Evolutionary conservation across 345 rosid genomes (phyloP).

Genomic region (Ceriops tagal): DNA sequence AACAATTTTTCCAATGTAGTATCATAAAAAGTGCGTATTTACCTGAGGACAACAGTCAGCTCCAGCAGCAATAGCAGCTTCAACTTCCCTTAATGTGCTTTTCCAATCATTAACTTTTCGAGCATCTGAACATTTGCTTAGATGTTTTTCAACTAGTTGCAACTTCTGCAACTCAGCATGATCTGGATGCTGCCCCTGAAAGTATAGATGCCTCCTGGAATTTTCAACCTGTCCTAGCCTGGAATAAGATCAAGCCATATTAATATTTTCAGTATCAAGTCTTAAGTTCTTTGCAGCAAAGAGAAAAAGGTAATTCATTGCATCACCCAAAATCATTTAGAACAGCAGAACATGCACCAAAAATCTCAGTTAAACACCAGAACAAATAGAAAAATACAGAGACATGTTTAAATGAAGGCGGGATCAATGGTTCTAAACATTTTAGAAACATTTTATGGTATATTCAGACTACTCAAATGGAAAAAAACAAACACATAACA

Average conservation of each 20-base stretch:
- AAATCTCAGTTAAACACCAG: constrained; percentile 6
- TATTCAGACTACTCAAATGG: no score
- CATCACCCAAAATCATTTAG: constrained; percentile 2
- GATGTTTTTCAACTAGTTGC: constrained; percentile 64
- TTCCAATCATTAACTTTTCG: constrained; percentile 75
- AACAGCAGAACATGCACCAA: constrained; percentile 4
- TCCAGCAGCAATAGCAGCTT: constrained; percentile 73
- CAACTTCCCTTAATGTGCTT: constrained; percentile 55
- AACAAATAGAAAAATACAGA: constrained; percentile 7
- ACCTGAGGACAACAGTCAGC: constrained; percentile 91
- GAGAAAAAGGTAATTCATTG: not conserved
- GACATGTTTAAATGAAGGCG: not conserved
- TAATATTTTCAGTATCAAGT: not conserved
- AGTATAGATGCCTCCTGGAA: constrained; percentile 57
- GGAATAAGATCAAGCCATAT: constrained; percentile 32
- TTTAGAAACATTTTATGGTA: no score
- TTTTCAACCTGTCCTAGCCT: constrained; percentile 88
- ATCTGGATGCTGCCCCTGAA: constrained; percentile 56
- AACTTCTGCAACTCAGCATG: constrained; percentile 53
- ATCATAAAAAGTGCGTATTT: constrained; percentile 8
- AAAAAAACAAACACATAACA: no score
- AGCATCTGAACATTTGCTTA: constrained; percentile 64
- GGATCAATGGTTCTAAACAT: no score
- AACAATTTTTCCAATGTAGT: constrained; percentile 2
- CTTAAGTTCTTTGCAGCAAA: constrained; percentile 5